A percentile compares a stretch with the other conserved stretches of the same genome.
These are phyloP conservation scores for Hericium rajendrae DNA, from an alignment of 768 basidiomycete genomes.

Conservation along the genomic window DNA sequence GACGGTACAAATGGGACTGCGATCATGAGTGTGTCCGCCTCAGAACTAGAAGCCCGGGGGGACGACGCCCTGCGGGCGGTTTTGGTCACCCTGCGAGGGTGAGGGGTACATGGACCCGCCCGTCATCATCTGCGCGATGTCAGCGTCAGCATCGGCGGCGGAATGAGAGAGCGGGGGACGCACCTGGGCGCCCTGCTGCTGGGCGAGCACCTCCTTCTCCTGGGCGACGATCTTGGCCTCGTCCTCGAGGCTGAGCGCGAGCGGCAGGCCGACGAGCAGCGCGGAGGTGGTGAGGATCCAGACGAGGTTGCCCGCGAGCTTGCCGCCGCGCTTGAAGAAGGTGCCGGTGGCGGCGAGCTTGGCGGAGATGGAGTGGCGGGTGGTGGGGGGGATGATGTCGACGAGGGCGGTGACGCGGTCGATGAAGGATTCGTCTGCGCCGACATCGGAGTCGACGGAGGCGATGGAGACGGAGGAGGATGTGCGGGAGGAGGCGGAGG, in stretches of 20 bases:
- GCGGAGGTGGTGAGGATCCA: conserved; percentile 96
- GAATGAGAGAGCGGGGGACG: not conserved
- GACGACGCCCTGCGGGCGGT: conserved; percentile 11
- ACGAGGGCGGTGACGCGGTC: conserved; percentile 88
- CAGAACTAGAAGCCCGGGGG: conserved; percentile 12
- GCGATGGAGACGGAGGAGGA: conserved; percentile 68
- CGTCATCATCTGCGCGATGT: conserved; percentile 7
- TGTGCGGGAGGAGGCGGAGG: conserved; percentile 64
- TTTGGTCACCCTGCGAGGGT: conserved; percentile 6
- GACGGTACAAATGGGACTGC: not conserved
- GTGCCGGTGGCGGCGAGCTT: conserved; percentile 50
- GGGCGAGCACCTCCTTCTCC: conserved; percentile 89
- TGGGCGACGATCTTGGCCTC: conserved; percentile 91
- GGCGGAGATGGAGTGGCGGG: conserved; percentile 65
- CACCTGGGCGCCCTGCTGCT: conserved; percentile 89
- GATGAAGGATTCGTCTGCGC: conserved; percentile 70
- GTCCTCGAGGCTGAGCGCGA: conserved; percentile 90
- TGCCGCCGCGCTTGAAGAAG: conserved; percentile 57
- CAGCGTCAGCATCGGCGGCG: not conserved
- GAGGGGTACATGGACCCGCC: conserved; percentile 11
- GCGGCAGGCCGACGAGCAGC: conserved; percentile 84
- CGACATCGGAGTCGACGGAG: conserved; percentile 63
- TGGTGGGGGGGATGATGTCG: conserved; percentile 91
- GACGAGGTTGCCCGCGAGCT: conserved; percentile 76
- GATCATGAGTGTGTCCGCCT: not conserved